phyloP scores from a whole-genome alignment of 2,329 filamentous ascomycete species.

The Aspergillus texensis region DNA sequence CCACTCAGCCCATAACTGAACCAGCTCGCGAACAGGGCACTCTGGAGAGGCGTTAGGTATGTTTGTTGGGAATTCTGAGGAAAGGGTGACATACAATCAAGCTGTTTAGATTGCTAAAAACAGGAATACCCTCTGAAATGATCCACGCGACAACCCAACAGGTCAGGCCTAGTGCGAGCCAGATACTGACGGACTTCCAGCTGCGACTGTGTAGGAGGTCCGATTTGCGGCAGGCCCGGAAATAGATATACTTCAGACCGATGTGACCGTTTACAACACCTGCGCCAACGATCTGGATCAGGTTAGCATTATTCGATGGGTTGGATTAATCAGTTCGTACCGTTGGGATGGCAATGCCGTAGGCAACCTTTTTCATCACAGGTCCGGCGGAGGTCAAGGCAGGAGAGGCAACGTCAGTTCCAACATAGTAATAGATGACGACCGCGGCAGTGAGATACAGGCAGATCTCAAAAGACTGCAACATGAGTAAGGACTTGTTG shows the following conservation, averaged over 20 bases:
- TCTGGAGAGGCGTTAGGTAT: not conserved
- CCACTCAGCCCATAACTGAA: not conserved
- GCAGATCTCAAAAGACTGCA: slow-evolving; percentile 60
- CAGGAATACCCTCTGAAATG: not conserved
- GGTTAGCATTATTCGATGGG: not conserved
- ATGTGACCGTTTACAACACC: not conserved
- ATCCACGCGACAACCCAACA: not conserved
- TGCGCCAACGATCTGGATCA: not conserved
- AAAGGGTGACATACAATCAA: not conserved
- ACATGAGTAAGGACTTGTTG: slow-evolving; percentile 62
- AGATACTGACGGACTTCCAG: not conserved
- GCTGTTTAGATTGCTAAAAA: not conserved
- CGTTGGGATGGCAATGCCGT: slow-evolving; percentile 62
- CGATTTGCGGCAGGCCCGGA: not conserved
- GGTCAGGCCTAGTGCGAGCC: not conserved
- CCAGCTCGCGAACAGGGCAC: not conserved
- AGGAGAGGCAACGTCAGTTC: slow-evolving; percentile 62
- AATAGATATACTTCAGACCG: not conserved
- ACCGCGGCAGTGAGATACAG: slow-evolving; percentile 68
- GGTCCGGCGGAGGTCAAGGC: slow-evolving; percentile 65
- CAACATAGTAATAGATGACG: slow-evolving; percentile 69
- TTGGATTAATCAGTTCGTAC: not conserved
- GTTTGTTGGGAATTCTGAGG: not conserved
- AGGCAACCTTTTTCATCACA: slow-evolving; percentile 64
- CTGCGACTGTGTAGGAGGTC: not conserved